These are phyloP conservation scores for Linum usitatissimum DNA, from an alignment of 345 rosid species.

Conservation along the genomic window DNA sequence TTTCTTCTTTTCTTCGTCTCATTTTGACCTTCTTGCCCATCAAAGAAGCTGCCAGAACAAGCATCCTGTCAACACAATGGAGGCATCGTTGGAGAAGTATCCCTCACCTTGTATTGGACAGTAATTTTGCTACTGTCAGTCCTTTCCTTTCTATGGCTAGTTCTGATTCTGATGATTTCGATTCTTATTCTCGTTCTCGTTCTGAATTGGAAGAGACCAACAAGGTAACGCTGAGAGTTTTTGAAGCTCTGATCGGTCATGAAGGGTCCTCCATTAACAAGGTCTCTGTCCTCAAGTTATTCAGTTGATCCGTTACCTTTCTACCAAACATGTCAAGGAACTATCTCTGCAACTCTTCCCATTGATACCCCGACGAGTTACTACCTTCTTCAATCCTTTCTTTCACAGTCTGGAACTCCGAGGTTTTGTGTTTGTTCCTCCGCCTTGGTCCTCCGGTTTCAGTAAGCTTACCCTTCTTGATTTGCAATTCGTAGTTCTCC, in stretches of 20 bases:
- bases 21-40: background rate
- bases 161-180: too few relatives aligned
- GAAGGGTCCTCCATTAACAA: background rate
- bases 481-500: background rate
- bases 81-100: background rate
- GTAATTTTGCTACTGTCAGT: background rate
- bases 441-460: background rate
- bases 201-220: too few relatives aligned
- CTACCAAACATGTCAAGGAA: background rate
- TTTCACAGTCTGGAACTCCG: background rate
- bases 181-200: background rate
- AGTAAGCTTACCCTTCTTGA: background rate
- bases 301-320: background rate
- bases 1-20: background rate
- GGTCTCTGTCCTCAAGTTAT: background rate
- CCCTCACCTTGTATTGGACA: background rate
- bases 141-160: too few relatives aligned
- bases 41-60: background rate
- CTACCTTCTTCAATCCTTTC: background rate
- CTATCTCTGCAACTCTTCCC: background rate
- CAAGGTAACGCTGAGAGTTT: too few relatives aligned
- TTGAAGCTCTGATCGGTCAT: background rate
- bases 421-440: background rate
- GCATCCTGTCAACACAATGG: background rate
- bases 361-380: background rate